phyloP scores from a whole-genome alignment of 208 protist genomes.

The Trypanosomatidae sp. region DNA sequence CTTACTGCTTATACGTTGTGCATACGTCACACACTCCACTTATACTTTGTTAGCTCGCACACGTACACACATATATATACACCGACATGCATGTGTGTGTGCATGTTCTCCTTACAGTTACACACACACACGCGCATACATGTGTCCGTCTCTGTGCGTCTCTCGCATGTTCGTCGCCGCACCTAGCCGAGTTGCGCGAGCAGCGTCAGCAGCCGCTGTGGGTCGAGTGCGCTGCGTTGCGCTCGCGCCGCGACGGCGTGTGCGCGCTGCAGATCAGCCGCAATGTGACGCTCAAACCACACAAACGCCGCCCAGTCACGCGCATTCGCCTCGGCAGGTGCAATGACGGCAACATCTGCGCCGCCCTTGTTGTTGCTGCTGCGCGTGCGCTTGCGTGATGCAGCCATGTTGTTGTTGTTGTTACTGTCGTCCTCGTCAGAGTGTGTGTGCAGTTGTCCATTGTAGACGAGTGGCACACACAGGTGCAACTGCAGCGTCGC shows the following conservation, averaged over 20 bases:
- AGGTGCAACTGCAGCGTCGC: constrained; percentile 17
- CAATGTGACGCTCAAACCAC: constrained; percentile 48
- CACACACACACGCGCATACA: too few relatives aligned
- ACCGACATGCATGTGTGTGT: too few relatives aligned
- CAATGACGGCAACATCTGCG: constrained; percentile 6
- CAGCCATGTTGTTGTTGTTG: neutral
- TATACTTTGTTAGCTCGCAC: too few relatives aligned
- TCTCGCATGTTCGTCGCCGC: too few relatives aligned
- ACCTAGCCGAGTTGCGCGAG: constrained; percentile 14
- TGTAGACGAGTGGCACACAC: constrained; percentile 33
- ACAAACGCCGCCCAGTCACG: constrained; percentile 53
- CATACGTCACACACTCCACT: too few relatives aligned
- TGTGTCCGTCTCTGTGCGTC: too few relatives aligned
- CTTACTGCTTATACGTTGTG: too few relatives aligned
- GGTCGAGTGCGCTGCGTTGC: constrained; percentile 22
- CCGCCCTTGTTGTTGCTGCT: neutral
- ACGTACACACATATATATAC: too few relatives aligned
- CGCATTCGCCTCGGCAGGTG: constrained; percentile 17
- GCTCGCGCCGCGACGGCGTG: constrained; percentile 37
- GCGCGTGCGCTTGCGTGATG: constrained; percentile 1
- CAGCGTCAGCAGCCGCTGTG: constrained; percentile 45
- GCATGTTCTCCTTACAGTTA: too few relatives aligned
- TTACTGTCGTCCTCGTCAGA: neutral
- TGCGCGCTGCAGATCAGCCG: constrained; percentile 40
- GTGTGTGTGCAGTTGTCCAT: constrained; percentile 5